Percentiles rank a stretch among this genome's conserved stretches.
Evolutionary conservation across 2,329 filamentous ascomycete species (phyloP).

Genomic region (Fusarium sp.): DNA sequence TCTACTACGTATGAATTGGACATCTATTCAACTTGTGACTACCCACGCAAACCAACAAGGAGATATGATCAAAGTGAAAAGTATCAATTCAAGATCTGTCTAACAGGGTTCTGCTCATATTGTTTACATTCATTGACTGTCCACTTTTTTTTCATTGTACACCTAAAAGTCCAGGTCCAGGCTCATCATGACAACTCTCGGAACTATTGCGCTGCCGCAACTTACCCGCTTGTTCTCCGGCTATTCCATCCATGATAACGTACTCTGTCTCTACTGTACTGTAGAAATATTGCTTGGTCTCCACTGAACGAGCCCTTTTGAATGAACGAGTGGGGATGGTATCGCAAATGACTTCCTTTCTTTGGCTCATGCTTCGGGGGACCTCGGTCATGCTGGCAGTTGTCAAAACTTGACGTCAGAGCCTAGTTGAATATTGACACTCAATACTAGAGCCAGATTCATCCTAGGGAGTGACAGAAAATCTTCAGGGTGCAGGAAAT

Average conservation of each 20-base stretch:
- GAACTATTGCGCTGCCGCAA: slow-evolving; percentile 1
- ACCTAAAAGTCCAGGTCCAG: neutral
- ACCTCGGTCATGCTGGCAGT: slow-evolving; percentile 40
- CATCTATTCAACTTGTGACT: neutral
- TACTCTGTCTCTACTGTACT: neutral
- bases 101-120: neutral
- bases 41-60: slow-evolving; percentile 1
- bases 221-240: slow-evolving; percentile 16
- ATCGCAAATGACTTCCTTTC: slow-evolving; percentile 2
- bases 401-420: slow-evolving; percentile 44
- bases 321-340: slow-evolving; percentile 20
- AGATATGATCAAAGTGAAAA: neutral
- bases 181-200: slow-evolving; percentile 37
- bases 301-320: slow-evolving; percentile 21
- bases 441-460: neutral
- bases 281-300: slow-evolving; percentile 3
- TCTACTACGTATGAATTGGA: neutral
- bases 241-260: slow-evolving; percentile 14
- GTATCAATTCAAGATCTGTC: slow-evolving; percentile 5
- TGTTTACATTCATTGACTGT: neutral
- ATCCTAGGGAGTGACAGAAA: neutral
- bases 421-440: slow-evolving; percentile 16
- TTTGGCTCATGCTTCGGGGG: slow-evolving; percentile 36
- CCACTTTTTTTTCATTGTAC: neutral
- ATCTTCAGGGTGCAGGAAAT: neutral